phyloP scores from a whole-genome alignment of 108 stramenopile genomes.

The Fragilariopsis cylindrus region DNA sequence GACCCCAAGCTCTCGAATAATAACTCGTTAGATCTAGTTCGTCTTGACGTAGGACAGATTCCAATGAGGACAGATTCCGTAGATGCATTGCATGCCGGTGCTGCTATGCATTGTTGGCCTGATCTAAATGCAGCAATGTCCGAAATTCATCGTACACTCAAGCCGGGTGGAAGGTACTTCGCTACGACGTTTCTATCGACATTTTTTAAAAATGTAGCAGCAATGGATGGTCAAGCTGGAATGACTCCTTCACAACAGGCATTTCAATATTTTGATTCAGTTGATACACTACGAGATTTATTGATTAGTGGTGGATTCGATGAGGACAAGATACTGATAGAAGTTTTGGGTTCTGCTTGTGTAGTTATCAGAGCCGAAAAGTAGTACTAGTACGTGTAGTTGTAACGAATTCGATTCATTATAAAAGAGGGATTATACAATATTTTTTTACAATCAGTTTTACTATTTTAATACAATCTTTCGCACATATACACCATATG shows the following conservation, averaged over 20 bases:
- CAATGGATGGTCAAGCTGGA: constrained; percentile 33
- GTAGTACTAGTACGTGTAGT: constrained; percentile 17
- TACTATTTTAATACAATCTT: no score
- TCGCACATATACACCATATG: no score
- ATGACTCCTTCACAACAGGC: constrained; percentile 60
- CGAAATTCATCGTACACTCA: constrained; percentile 89
- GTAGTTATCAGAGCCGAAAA: constrained; percentile 83
- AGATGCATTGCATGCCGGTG: constrained; percentile 91
- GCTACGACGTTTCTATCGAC: constrained; percentile 89
- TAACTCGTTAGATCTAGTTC: constrained; percentile 77
- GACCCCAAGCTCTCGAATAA: constrained; percentile 41
- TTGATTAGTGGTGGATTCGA: constrained; percentile 74
- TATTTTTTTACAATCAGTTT: not conserved
- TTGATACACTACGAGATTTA: constrained; percentile 54
- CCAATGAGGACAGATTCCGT: constrained; percentile 75
- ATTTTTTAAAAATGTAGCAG: constrained; percentile 56
- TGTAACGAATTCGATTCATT: not conserved
- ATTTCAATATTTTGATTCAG: constrained; percentile 85
- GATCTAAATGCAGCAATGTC: constrained; percentile 71
- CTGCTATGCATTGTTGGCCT: constrained; percentile 98
- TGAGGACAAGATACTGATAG: constrained; percentile 64
- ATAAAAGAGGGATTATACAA: not conserved
- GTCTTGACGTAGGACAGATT: constrained; percentile 88
- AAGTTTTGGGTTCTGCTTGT: constrained; percentile 69
- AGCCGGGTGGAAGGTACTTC: constrained; percentile 92